A percentile compares a stretch with the other conserved stretches of the same genome.
Evolutionary conservation across 768 basidiomycete species (phyloP).

Genomic region (Xerocomus spinulosus): DNA sequence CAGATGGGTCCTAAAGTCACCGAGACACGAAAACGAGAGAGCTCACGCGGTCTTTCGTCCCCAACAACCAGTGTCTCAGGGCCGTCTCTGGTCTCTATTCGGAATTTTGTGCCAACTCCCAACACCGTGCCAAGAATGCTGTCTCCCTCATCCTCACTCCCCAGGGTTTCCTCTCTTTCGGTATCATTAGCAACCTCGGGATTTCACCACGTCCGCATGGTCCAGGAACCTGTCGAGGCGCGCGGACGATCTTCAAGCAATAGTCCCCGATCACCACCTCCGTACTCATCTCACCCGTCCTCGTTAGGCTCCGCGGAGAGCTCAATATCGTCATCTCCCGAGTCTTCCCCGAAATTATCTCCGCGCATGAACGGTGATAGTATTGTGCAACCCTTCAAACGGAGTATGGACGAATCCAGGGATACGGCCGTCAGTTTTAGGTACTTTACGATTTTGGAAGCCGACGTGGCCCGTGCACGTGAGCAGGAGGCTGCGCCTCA

Average conservation of each 20-base stretch:
- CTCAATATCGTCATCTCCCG: slow-evolving; percentile 16
- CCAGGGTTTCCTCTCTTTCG: slow-evolving; percentile 59
- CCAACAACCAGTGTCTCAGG: slow-evolving; percentile 24
- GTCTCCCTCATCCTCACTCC: slow-evolving; percentile 35
- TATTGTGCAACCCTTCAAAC: slow-evolving; percentile 35
- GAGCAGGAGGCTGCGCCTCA: slow-evolving; percentile 12
- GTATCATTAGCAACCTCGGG: slow-evolving; percentile 60
- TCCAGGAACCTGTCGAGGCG: slow-evolving; percentile 14
- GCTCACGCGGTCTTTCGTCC: slow-evolving; percentile 16
- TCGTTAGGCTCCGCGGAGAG: slow-evolving; percentile 27
- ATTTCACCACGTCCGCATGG: slow-evolving; percentile 49
- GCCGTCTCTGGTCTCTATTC: slow-evolving; percentile 39
- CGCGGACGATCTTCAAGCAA: slow-evolving; percentile 13
- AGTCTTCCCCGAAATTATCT: slow-evolving; percentile 16
- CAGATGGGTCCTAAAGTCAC: slow-evolving; percentile 25
- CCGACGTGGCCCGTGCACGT: slow-evolving; percentile 32
- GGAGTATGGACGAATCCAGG: slow-evolving; percentile 44
- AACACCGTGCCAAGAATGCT: slow-evolving; percentile 33
- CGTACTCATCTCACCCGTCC: slow-evolving; percentile 34
- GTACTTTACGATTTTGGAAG: slow-evolving; percentile 43
- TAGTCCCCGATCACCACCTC: slow-evolving; percentile 30
- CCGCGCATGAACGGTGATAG: slow-evolving; percentile 25
- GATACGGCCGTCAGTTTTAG: slow-evolving; percentile 46
- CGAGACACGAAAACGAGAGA: slow-evolving; percentile 20
- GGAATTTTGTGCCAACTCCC: slow-evolving; percentile 53